A percentile compares a stretch with the other conserved stretches of the same genome.
Evolutionary conservation across 2,329 filamentous ascomycete species (phyloP).

Genomic region (Colletotrichum sp.): DNA sequence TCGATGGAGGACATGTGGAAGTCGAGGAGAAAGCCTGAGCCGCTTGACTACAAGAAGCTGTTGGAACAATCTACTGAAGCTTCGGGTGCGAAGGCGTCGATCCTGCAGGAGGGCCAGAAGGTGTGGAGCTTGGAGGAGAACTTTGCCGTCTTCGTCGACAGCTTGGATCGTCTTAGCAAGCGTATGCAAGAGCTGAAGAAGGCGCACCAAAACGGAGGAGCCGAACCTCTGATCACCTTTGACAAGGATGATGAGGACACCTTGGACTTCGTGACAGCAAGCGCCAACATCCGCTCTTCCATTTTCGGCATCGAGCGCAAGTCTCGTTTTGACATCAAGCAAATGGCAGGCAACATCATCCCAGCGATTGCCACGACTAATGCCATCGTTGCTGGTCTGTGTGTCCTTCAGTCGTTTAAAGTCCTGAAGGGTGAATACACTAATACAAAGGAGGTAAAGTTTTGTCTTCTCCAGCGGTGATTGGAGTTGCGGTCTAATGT

Average conservation of each 20-base stretch:
- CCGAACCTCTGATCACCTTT: conserved; percentile 76
- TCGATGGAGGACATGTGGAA: conserved; percentile 99
- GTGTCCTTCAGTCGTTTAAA: conserved; percentile 92
- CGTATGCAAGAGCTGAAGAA: conserved; percentile 71
- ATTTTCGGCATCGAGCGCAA: conserved; percentile 90
- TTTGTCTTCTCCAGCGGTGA: background rate
- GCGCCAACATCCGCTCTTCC: conserved; percentile 85
- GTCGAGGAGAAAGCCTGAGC: conserved; percentile 73
- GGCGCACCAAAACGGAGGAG: conserved; percentile 45
- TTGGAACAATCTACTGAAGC: conserved; percentile 54
- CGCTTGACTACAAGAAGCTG: conserved; percentile 72
- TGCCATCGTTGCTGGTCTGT: conserved; percentile 91
- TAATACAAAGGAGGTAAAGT: conserved; percentile 73
- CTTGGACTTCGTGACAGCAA: conserved; percentile 90
- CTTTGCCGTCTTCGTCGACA: conserved; percentile 84
- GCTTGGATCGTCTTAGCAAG: conserved; percentile 76
- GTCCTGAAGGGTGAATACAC: conserved; percentile 76
- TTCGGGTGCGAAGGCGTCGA: conserved; percentile 56
- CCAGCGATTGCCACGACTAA: conserved; percentile 98
- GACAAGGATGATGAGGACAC: conserved; percentile 98
- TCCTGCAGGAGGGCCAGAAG: conserved; percentile 72
- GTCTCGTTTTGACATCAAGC: conserved; percentile 95
- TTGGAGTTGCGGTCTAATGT: background rate
- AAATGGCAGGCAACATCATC: conserved; percentile 99
- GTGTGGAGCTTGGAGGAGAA: conserved; percentile 87